Percentiles rank a stretch among this genome's conserved stretches.
Evolutionary conservation across 2,329 filamentous ascomycete genomes (phyloP).

Genomic region (Alternaria burnsii): DNA sequence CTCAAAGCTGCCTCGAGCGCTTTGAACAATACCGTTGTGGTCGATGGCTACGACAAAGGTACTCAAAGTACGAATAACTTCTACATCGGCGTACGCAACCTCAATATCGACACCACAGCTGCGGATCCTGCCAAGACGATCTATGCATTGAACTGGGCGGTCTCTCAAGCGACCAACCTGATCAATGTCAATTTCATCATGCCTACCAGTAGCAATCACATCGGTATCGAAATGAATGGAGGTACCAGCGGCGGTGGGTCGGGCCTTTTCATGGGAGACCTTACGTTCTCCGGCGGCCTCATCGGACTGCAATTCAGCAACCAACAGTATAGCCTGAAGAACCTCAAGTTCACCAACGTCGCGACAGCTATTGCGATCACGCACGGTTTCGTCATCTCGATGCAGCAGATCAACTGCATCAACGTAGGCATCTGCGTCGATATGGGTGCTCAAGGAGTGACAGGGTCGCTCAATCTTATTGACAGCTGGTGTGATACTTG

Average conservation of each 20-base stretch:
- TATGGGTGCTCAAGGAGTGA: not conserved
- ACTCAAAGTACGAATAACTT: not conserved
- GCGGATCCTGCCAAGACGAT: not conserved
- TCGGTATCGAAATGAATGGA: not conserved
- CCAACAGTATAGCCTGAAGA: not conserved
- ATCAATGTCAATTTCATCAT: not conserved
- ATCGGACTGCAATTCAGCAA: not conserved
- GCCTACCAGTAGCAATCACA: not conserved
- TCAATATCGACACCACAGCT: not conserved
- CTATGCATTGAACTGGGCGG: not conserved
- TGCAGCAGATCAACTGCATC: not conserved
- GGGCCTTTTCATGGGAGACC: not conserved
- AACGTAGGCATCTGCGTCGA: not conserved
- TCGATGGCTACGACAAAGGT: not conserved
- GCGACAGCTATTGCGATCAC: not conserved
- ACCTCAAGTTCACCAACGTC: not conserved
- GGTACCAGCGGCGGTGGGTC: not conserved
- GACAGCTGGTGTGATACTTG: not conserved
- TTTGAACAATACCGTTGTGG: not conserved
- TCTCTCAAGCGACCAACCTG: not conserved
- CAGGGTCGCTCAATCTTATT: not conserved
- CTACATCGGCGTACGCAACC: not conserved
- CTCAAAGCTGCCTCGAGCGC: not conserved
- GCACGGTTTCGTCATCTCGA: not conserved
- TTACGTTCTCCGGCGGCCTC: not conserved